These are phyloP conservation scores for Plasmodium reichenowi DNA, from an alignment of 169 alveolate genomes.

Conservation along the genomic window DNA sequence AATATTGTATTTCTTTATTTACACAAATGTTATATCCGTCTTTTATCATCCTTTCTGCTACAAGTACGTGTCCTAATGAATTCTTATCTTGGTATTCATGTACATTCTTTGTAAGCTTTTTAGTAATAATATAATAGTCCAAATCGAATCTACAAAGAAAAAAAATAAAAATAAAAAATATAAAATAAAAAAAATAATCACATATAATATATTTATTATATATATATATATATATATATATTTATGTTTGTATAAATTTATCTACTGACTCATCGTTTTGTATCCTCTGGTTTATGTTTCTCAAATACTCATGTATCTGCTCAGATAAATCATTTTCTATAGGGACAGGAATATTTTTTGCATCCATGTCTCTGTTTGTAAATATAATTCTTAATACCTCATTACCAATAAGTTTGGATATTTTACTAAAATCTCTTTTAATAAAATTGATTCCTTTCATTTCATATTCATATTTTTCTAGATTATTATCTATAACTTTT, in stretches of 20 bases:
- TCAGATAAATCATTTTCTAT: conserved; percentile 85
- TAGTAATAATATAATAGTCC: conserved; percentile 63
- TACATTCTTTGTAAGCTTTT: conserved; percentile 66
- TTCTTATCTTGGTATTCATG: conserved; percentile 91
- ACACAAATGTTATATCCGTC: conserved; percentile 89
- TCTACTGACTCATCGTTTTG: conserved; percentile 81
- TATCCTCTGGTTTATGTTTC: conserved; percentile 86
- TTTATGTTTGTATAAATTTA: too few relatives aligned
- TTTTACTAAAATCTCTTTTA: conserved; percentile 98
- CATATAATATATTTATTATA: background rate
- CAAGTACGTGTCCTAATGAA: conserved; percentile 96
- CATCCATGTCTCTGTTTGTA: conserved; percentile 65
- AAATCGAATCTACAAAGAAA: conserved; percentile 41
- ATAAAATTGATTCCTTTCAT: conserved; percentile 98
- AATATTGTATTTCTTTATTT: conserved; percentile 93
- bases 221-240: too few relatives aligned
- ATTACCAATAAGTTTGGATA: conserved; percentile 93
- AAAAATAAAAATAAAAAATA: background rate
- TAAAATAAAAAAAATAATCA: background rate
- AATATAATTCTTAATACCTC: conserved; percentile 56
- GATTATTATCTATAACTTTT: conserved; percentile 88
- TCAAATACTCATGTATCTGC: conserved; percentile 89
- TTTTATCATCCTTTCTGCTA: conserved; percentile 92
- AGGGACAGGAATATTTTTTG: conserved; percentile 26
- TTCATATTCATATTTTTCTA: conserved; percentile 88